A percentile compares a stretch with the other conserved stretches of the same genome.
phyloP scores from a whole-genome alignment of 2,329 filamentous ascomycete genomes.

The Cladorrhinum sp. region DNA sequence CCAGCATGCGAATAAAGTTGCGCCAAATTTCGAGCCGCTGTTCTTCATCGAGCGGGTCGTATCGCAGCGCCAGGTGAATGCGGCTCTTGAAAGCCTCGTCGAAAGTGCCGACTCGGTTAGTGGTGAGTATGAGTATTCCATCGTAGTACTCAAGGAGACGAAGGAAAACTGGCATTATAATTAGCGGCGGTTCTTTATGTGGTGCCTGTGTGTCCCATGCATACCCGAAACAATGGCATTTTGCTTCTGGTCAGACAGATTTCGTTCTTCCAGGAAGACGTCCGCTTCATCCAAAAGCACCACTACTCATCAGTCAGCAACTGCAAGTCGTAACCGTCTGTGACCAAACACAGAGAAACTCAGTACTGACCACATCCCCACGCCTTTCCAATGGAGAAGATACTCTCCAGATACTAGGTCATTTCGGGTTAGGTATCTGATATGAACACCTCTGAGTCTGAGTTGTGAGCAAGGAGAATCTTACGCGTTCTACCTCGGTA shows the following conservation, averaged over 20 bases:
- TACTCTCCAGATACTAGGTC: slow-evolving; percentile 9
- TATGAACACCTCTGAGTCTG: too few relatives aligned
- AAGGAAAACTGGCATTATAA: slow-evolving; percentile 14
- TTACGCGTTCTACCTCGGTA: slow-evolving; percentile 1
- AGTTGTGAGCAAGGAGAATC: too few relatives aligned
- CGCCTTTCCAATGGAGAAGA: slow-evolving; percentile 1
- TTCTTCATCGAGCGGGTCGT: slow-evolving; percentile 1
- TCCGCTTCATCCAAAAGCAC: slow-evolving; percentile 66
- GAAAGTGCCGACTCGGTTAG: slow-evolving; percentile 30
- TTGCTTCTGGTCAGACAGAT: background rate
- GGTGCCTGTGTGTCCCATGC: too few relatives aligned
- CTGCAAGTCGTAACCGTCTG: too few relatives aligned
- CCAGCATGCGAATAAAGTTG: slow-evolving; percentile 1
- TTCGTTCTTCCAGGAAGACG: slow-evolving; percentile 26
- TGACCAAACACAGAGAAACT: too few relatives aligned
- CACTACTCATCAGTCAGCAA: slow-evolving; percentile 47
- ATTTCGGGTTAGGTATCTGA: too few relatives aligned
- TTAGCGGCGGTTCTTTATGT: too few relatives aligned
- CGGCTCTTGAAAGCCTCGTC: slow-evolving; percentile 14
- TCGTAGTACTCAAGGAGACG: slow-evolving; percentile 23
- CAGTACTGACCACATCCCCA: slow-evolving; percentile 6
- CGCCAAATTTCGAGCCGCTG: slow-evolving; percentile 8
- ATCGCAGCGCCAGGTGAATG: slow-evolving; percentile 10
- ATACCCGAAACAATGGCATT: slow-evolving; percentile 13
- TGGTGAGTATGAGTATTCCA: slow-evolving; percentile 30